Conservation (phyloP, 2,329 filamentous ascomycete genomes). For the Hypoxylon sp. region DNA sequence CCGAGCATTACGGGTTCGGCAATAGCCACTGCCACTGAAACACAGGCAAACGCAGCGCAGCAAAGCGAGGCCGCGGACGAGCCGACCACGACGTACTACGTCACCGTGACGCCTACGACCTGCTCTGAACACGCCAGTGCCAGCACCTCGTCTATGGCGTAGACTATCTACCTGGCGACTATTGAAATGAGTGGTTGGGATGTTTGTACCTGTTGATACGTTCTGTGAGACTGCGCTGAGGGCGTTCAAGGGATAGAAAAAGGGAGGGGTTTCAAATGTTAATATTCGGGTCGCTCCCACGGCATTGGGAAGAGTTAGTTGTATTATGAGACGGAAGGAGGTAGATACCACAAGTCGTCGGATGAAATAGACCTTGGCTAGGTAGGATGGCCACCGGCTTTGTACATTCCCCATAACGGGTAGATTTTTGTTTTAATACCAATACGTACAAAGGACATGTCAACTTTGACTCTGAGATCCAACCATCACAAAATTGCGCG, state of each 20-base stretch:
- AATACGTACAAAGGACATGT: neutral
- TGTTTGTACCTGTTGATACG: neutral
- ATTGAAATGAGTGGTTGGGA: neutral
- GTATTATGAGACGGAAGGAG: conserved; percentile 2
- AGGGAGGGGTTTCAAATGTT: neutral
- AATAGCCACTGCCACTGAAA: neutral
- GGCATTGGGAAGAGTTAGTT: neutral
- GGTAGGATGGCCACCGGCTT: neutral
- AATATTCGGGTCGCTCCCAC: neutral
- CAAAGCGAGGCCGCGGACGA: neutral
- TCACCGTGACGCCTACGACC: conserved; percentile 17
- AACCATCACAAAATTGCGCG: neutral
- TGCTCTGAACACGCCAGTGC: neutral
- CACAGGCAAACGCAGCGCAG: neutral
- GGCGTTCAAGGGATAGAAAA: neutral
- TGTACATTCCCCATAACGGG: neutral
- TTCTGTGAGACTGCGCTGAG: neutral
- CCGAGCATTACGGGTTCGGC: conserved; percentile 28
- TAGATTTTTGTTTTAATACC: neutral
- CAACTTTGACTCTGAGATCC: too few species aligned
- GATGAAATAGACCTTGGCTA: neutral
- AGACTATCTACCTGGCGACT: neutral
- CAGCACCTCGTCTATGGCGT: neutral
- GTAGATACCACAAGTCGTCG: conserved; percentile 10
- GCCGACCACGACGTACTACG: neutral